Base-by-base conservation (phyloP, 441 rosid species). In the Erysimum pusillum region DNA sequence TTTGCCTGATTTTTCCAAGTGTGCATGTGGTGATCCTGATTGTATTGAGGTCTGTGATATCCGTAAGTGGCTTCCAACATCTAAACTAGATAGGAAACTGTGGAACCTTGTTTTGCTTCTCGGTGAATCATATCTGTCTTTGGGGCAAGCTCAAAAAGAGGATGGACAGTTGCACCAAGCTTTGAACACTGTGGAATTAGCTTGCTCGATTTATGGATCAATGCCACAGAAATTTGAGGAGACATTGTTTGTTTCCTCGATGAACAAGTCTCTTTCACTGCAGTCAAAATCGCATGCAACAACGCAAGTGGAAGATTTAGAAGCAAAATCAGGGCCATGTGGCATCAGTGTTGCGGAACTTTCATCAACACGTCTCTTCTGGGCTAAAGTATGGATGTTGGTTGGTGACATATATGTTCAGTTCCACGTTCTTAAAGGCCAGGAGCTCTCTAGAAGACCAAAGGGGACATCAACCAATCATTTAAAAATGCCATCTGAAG, bases 1-100 rank as follows among this genome's bases (percentile, higher is more conserved):
- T 57, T 57, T 78, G 17, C 83, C 86, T 35, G 84, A 85, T 57
- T 79, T 90, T 77, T 86, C 92, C 48, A 88, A 89, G 69, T 95
- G 99, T 81, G 83, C 91, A 36, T 95, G 99, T 82, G 99, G 98
- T 83, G 97, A 95, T 87, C 76, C 92, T 57, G 99, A 95, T 75
- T 95, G 99, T 83, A 92, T 95, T 76, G 98, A 92, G 84, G 92
- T 95, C 72, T 95, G 98, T 76, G 99, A 95, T 80, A 91, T 95
- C 74, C 87, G 91, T 63, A 92, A 91, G 71, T 95, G 99, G 99
- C 89, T 95, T 60, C 97, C 96, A 71, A 92, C 89, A 48, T 92
- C 97, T 25, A 89, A 91, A 75, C 74, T 95, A 78, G 97, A 95
- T 77, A 84, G 87, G 71, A 95, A 85, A 76, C 44, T 90, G 83